These are phyloP conservation scores for Zalaria obscura DNA, from an alignment of 2,329 filamentous ascomycete species.

Conservation along the genomic window DNA sequence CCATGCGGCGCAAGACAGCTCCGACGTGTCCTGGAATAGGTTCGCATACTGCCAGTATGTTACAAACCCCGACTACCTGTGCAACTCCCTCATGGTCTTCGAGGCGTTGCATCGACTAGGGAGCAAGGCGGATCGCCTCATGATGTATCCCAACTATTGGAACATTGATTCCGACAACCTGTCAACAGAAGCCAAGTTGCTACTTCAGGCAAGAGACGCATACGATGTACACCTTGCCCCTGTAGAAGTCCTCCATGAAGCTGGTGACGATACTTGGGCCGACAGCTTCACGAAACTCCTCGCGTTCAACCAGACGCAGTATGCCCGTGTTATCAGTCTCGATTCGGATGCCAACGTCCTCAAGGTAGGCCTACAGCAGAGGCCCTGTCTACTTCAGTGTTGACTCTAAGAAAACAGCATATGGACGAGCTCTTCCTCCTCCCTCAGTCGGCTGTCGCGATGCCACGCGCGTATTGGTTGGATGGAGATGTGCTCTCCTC, in stretches of 20 bases:
- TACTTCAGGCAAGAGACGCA: conserved; percentile 26
- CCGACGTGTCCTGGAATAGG: conserved; percentile 15
- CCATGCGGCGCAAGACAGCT: too few species aligned
- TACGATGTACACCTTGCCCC: conserved; percentile 38
- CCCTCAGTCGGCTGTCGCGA: conserved; percentile 45
- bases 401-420: conserved; percentile 33
- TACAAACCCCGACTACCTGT: conserved; percentile 27
- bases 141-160: conserved; percentile 29
- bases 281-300: conserved; percentile 54
- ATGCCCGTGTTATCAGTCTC: conserved; percentile 41
- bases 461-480: conserved; percentile 61
- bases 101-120: conserved; percentile 26
- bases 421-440: conserved; percentile 61
- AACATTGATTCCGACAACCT: conserved; percentile 5
- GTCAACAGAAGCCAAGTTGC: conserved; percentile 6
- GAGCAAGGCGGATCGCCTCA: conserved; percentile 30
- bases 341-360: conserved; percentile 53
- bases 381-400: conserved; percentile 17
- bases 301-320: conserved; percentile 53
- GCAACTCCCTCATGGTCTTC: conserved; percentile 31
- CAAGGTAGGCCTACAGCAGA: conserved; percentile 14
- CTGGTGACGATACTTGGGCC: conserved; percentile 36
- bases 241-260: conserved; percentile 21
- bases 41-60: conserved; percentile 31
- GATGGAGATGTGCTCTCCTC: conserved; percentile 17